Base-by-base conservation (phyloP, 2,329 filamentous ascomycete species). In the Trichoderma koningiopsis region DNA sequence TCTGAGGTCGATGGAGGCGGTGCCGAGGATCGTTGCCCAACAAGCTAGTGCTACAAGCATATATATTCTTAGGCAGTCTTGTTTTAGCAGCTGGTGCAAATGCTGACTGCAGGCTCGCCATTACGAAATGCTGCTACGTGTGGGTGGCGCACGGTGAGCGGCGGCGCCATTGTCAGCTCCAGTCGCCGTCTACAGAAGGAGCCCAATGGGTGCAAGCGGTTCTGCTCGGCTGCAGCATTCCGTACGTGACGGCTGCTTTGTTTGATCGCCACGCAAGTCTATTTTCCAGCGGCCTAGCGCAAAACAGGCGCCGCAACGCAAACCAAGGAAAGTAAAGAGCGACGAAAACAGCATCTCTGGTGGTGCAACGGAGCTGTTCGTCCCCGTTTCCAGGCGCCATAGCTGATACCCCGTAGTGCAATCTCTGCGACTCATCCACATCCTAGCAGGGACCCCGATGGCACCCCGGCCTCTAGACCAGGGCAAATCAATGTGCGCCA, bases 381-480 rank as follows among this genome's bases (percentile, higher is more conserved):
- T 62, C 59, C 40, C 59, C 59, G 31, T 43, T 43, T 27, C 24
- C 16, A 22, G 58, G 53, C 49, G 62, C 62, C 43, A 49, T 47
- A 63, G 53, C 63, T 66, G 53, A 57, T 49, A 40, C 63, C 63
- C 64, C 29, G 64, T 58, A 58, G 55, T 59, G 64, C 64, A 67
- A 67, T 67, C 64, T 67, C 64, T 59, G 64, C 64, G 64, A 67
- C 64, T 67, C 64, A 59, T 59, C 55, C 58, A 67, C 58, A 59
- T 35, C 55, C 64, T 59, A 19, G 64, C 64, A 52, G 55, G 63
- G 55, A 13, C 47, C 53, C 64, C 37, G 64, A 59, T 67, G 64
- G 37, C 55, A 67, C 64, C 64, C 53, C 40, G 55, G 13, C n/a
- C 64, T 22, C 19, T 52, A 40, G 57, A 37, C 63, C 63, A 58